These are phyloP conservation scores for Coffea canephora DNA, from an alignment of 257 asterid species.

Conservation along the genomic window DNA sequence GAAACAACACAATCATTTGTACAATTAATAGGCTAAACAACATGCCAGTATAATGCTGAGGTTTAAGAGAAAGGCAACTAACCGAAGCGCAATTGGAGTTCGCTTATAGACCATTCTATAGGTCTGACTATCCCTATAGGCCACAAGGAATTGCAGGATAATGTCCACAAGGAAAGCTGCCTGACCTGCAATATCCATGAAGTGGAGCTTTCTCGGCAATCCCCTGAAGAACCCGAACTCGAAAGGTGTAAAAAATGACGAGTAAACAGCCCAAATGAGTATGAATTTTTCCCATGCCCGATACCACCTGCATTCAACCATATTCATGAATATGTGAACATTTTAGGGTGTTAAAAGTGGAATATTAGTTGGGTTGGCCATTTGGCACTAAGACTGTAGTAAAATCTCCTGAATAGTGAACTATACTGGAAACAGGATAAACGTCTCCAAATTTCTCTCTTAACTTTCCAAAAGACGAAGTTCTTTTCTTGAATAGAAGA, in stretches of 20 bases:
- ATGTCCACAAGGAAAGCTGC: conserved; percentile 41
- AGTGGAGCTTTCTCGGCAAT: conserved; percentile 34
- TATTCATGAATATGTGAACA: background rate
- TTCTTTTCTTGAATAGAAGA: too few species aligned
- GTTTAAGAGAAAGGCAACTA: conserved; percentile 14
- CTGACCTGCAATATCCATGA: conserved; percentile 41
- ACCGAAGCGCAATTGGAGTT: conserved; percentile 40
- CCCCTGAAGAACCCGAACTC: conserved; percentile 50
- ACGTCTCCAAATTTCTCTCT: too few species aligned
- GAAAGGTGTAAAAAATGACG: conserved; percentile 40
- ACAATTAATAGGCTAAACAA: background rate
- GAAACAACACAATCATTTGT: background rate
- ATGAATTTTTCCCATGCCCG: conserved; percentile 43
- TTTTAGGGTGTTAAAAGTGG: background rate
- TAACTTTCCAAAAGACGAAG: too few species aligned
- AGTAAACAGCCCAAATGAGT: conserved; percentile 44
- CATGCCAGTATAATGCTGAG: background rate
- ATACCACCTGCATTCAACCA: conserved; percentile 36
- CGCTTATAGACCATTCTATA: conserved; percentile 35
- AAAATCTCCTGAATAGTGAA: background rate
- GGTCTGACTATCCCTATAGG: conserved; percentile 45
- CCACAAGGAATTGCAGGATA: conserved; percentile 37
- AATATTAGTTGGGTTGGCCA: too few species aligned
- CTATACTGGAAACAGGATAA: too few species aligned
- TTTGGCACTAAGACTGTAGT: background rate